phyloP scores from a whole-genome alignment of 169 alveolate genomes.

The Eimeria acervulina region DNA sequence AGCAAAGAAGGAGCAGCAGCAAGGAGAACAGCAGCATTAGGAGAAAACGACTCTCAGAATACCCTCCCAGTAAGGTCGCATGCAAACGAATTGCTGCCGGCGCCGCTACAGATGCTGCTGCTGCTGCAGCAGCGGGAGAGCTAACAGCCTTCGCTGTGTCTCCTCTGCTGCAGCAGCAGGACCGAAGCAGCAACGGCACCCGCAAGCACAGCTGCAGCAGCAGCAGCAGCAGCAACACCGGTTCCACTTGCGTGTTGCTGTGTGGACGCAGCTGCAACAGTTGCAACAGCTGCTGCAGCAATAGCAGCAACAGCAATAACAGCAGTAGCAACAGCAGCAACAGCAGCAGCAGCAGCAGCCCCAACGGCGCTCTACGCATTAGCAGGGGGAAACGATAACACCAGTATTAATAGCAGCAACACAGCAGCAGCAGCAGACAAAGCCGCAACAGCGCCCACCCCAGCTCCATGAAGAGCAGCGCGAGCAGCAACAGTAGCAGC shows the following conservation, averaged over 20 bases:
- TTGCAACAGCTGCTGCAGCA: no score
- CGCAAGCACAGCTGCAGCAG: neutral
- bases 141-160: conserved; percentile 7
- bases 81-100: conserved; percentile 18
- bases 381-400: no score
- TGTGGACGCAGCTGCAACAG: no score
- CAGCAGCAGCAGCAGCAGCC: no score
- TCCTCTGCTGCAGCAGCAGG: conserved; percentile 17
- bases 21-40: neutral
- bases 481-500: neutral
- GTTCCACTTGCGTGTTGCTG: no score
- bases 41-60: neutral
- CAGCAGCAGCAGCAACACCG: no score
- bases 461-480: neutral
- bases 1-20: neutral
- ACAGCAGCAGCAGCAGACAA: no score
- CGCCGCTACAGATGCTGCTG: conserved; percentile 60
- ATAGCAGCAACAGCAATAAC: no score
- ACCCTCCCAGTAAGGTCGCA: neutral
- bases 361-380: no score
- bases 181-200: neutral
- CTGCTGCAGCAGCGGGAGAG: conserved; percentile 55
- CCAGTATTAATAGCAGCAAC: no score
- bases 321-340: no score
- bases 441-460: no score